Percentiles rank a stretch among this genome's conserved stretches.
Evolutionary conservation across 2,329 filamentous ascomycete species (phyloP).

Genomic region (Ophiosphaerella korrae): DNA sequence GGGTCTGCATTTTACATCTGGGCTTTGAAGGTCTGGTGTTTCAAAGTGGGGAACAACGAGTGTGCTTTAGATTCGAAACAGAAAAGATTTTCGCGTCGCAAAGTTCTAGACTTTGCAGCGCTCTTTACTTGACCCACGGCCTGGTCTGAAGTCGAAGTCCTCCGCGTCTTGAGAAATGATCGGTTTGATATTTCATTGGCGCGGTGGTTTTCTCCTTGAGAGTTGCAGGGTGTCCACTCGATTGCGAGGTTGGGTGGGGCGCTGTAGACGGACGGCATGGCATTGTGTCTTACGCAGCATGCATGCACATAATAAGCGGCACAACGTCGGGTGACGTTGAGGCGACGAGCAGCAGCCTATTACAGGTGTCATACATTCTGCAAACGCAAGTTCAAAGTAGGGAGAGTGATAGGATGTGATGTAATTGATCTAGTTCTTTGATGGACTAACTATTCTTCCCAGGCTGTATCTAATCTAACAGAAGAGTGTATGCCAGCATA

Average conservation of each 20-base stretch:
- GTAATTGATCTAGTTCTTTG: no score
- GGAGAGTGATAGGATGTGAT: no score
- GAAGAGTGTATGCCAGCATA: no score
- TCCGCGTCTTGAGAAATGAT: no score
- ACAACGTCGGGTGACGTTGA: not conserved
- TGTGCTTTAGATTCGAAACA: not conserved
- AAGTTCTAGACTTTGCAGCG: not conserved
- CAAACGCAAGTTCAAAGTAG: no score
- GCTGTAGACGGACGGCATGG: not conserved
- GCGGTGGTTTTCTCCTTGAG: not conserved
- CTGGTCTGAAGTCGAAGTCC: no score
- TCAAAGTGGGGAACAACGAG: not conserved
- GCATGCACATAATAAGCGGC: not conserved
- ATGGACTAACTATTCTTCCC: no score
- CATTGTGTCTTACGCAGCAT: conserved; percentile 5
- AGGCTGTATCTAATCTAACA: no score
- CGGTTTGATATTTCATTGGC: not conserved
- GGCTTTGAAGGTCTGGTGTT: no score
- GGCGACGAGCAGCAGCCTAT: not conserved
- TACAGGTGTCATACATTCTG: not conserved
- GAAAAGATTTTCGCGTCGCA: not conserved
- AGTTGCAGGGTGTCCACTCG: not conserved
- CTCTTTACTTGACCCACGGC: no score
- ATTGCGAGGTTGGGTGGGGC: not conserved
- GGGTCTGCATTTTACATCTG: no score